Conservation (phyloP, 129 eudicot genomes). For the Smallanthus sonchifolius region DNA sequence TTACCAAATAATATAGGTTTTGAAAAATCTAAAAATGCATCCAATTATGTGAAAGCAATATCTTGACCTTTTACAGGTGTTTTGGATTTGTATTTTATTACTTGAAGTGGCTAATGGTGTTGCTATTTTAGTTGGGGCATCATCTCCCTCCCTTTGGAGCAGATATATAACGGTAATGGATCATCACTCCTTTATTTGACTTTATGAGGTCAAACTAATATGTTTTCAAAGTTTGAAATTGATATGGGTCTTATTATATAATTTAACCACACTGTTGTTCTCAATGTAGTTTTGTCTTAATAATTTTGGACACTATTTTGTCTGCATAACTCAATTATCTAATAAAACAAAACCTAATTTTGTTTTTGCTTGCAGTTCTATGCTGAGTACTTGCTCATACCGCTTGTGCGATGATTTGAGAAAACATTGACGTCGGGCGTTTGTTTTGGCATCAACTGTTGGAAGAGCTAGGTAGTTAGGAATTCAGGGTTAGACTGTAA, state of each 20-base stretch:
- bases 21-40: background rate
- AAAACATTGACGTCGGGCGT: background rate
- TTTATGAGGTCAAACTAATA: slow-evolving; percentile 13
- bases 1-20: background rate
- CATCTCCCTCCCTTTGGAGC: slow-evolving; percentile 74
- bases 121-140: slow-evolving; percentile 70
- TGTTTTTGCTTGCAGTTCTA: slow-evolving; percentile 59
- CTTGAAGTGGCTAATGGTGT: slow-evolving; percentile 86
- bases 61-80: slow-evolving; percentile 47
- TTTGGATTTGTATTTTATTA: slow-evolving; percentile 76
- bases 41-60: background rate
- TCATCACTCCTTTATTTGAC: background rate
- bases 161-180: slow-evolving; percentile 62
- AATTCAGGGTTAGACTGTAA: slow-evolving; percentile 23
- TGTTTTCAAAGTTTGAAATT: background rate
- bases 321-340: background rate
- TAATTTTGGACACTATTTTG: background rate
- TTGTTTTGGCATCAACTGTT: slow-evolving; percentile 10
- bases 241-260: background rate
- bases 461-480: slow-evolving; percentile 1
- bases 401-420: slow-evolving; percentile 69
- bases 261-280: background rate
- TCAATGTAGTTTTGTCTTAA: background rate
- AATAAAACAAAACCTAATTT: background rate
- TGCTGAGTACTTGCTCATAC: slow-evolving; percentile 93